Evolutionary conservation across 2,329 filamentous ascomycete genomes (phyloP), one percentile per base, ranked within the genome.

Genomic region (Xylariales sp.): DNA sequence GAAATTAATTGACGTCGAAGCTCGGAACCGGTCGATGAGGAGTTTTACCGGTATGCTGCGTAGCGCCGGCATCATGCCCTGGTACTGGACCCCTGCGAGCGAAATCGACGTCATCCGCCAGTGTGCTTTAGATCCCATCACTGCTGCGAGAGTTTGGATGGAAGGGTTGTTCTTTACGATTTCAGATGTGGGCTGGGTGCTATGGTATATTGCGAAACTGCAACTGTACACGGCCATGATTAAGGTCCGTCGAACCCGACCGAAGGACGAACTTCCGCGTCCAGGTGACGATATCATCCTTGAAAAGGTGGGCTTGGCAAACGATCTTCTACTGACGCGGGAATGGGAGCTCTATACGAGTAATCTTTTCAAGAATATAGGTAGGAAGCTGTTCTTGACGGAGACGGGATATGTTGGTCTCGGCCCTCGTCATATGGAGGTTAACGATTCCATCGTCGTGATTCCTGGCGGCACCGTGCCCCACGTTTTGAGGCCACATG

Each of bases 391-490:
- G 18, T 80, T 76, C 62, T 50, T 76, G 9, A 80, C 78, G 3
- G 62, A 69, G 2, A 69, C 64, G 5, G 77, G 78, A 2, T 70
- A 73, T 49, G 64, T 80, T 9, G 79, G 78, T 1, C 65, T 78
- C 5, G 77, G 76, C 0, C 77, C 78, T 6, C 10, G 36, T 28
- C 48, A 62, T 3, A 73, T 75, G 68, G 12, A 58, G 56, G 36
- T 45, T 1, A 77, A 73, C 0, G 78, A 80, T 59, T 55, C 34
- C 0, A 68, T 80, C 0, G 73, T 74, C 0, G 74, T 80, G 6
- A 61, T 80, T 6, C 64, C 72, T 34, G 78, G 78, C 0, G 65
- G 74, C 3, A 77, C 74, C 16, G 71, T 75, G 41, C 76, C 78
- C 7, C 68, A 77, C 56, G 46, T 78, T 1, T 57, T 80, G 52